phyloP scores from a whole-genome alignment of 2,329 filamentous ascomycete species.

The Ophiocordyceps camponoti-rufipedis region DNA sequence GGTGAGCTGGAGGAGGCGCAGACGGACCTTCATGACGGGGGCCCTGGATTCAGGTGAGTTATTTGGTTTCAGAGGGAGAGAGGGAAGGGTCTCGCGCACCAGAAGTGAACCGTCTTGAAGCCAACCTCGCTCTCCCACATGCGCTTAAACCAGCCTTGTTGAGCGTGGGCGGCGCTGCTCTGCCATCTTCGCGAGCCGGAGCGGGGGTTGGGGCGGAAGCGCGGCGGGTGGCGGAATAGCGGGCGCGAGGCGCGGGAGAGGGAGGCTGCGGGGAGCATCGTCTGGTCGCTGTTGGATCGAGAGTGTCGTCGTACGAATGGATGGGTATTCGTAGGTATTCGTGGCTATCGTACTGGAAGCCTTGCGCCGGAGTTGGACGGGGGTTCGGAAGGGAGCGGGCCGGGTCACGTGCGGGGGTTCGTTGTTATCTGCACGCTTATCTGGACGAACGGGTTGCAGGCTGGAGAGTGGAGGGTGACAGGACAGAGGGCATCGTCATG shows the following conservation, averaged over 20 bases:
- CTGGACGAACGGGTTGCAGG: no score
- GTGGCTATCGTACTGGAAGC: no score
- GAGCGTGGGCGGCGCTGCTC: constrained; percentile 40
- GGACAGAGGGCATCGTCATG: constrained; percentile 31
- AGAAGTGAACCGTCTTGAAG: constrained; percentile 94
- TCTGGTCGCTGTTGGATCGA: not conserved
- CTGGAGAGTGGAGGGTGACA: not conserved
- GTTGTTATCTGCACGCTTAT: no score
- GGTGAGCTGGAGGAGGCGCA: not conserved
- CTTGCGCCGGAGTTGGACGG: no score
- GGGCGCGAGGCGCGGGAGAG: not conserved
- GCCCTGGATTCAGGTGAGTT: constrained; percentile 26
- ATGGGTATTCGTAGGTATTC: not conserved
- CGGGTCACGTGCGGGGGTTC: no score
- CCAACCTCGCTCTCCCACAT: constrained; percentile 73
- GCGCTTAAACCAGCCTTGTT: constrained; percentile 48
- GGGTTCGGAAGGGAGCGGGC: no score
- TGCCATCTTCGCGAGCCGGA: constrained; percentile 42
- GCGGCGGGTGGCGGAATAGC: not conserved
- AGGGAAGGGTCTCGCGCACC: constrained; percentile 34
- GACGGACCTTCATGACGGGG: constrained; percentile 62
- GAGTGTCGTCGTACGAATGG: not conserved
- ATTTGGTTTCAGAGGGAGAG: constrained; percentile 1
- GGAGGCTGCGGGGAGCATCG: not conserved
- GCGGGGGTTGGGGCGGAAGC: constrained; percentile 12